Conservation (phyloP, 352 stramenopile genomes). For the Phytophthora sansomeana region DNA sequence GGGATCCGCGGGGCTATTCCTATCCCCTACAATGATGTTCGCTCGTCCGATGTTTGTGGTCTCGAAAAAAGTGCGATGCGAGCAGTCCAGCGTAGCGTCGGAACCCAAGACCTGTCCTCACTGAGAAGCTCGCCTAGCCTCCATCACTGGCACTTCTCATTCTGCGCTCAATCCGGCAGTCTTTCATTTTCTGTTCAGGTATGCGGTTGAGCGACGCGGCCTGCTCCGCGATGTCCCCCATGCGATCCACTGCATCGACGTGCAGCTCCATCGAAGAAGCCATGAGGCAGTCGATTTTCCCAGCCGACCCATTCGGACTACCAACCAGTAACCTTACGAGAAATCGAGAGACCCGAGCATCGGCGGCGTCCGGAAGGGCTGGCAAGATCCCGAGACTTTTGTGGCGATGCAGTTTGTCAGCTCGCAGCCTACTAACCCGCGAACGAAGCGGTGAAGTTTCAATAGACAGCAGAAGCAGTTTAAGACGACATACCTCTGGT, state of each 20-base stretch:
- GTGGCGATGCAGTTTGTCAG: conserved; percentile 37
- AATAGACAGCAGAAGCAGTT: conserved; percentile 2
- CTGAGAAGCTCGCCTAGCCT: conserved; percentile 32
- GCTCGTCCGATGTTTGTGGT: conserved; percentile 8
- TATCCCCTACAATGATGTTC: conserved; percentile 15
- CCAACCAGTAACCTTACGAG: conserved; percentile 3
- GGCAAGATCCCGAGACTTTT: conserved; percentile 31
- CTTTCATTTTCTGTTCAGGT: conserved; percentile 3
- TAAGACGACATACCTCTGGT: conserved; percentile 21
- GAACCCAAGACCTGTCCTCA: conserved; percentile 27
- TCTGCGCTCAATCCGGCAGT: conserved; percentile 15
- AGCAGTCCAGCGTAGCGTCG: conserved; percentile 29
- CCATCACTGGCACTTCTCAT: conserved; percentile 42
- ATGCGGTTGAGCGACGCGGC: conserved; percentile 41
- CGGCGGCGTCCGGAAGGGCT: conserved; percentile 1
- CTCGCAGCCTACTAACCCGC: conserved; percentile 27
- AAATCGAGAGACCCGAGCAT: conserved; percentile 27
- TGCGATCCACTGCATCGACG: conserved; percentile 43
- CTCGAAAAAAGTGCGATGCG: conserved; percentile 40
- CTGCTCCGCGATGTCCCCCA: conserved; percentile 27
- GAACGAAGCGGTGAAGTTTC: conserved; percentile 18
- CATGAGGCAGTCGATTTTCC: conserved; percentile 39
- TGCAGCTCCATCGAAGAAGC: conserved; percentile 42
- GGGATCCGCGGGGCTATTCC: conserved; percentile 32
- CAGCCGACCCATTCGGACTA: conserved; percentile 28